Base-by-base conservation (phyloP, 805 yeast genomes). In the Yueomyces sp. region DNA sequence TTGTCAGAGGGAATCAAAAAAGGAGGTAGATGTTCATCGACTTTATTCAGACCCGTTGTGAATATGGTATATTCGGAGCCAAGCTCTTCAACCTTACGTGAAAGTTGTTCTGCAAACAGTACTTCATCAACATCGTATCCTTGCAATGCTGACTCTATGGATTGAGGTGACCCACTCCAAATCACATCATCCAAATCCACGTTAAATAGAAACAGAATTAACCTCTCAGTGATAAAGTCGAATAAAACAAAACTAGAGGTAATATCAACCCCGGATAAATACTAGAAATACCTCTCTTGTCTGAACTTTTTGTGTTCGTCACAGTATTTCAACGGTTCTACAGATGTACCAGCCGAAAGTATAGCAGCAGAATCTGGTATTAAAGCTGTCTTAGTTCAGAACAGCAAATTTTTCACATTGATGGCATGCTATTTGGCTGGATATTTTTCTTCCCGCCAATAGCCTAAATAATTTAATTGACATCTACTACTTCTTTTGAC, bases 81-180 rank as follows among this genome's bases (percentile, higher is more conserved):
- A 28, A 70, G 44, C 0, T 51, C 48, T 8, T 44, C 42, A 6
- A 8, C 36, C 34, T 77, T 63, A 1, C 49, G 43, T 29, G 62
- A 62, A 39, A 87, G 54, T 4, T 75, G 77, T 11, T 62, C 53
- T 5, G 70, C 73, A 53, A 80, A 83, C 46, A 74, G 60, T 40
- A 88, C 94, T 39, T 77, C 81, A 60, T 90, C 97, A 30, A 86
- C 88, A 54, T 90, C 95, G 52, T 65, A 90, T 47, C 68, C 70
- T 26, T 66, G 57, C 41, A 60, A 43, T 0, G 96, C 95, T 26
- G 81, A 78, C 40, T 80, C 79, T 3, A 70, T 49, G 37, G 76
- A 65, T 43, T 85, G 49, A 3, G 98, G 97, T 63, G 81, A 56
- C 0, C 97, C 98, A 45, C 90, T 80, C 97, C 97, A 90, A 85